phyloP scores from a whole-genome alignment of 192 early-diverging fungal genomes.

The Mortierella antarctica region DNA sequence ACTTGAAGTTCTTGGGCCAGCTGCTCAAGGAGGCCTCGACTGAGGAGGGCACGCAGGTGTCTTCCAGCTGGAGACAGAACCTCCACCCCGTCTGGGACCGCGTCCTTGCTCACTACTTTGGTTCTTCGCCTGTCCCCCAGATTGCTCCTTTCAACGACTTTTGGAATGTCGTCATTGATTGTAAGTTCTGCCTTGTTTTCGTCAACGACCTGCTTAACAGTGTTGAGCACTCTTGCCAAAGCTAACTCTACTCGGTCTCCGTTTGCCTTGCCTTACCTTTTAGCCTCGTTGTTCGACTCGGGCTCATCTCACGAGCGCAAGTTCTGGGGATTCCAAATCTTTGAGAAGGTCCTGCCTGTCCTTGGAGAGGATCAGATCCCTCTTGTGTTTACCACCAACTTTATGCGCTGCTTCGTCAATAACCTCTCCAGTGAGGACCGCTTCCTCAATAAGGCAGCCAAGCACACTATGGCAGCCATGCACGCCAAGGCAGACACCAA shows the following conservation, averaged over 20 bases:
- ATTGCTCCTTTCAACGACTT: slow-evolving; percentile 77
- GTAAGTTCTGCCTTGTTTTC: slow-evolving; percentile 43
- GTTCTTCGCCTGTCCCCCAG: slow-evolving; percentile 49
- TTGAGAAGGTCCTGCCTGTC: slow-evolving; percentile 73
- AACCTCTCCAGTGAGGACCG: slow-evolving; percentile 80
- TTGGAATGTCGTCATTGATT: slow-evolving; percentile 84
- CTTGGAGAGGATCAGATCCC: slow-evolving; percentile 68
- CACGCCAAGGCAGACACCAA: slow-evolving; percentile 71
- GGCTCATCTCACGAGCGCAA: slow-evolving; percentile 84
- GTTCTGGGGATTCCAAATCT: slow-evolving; percentile 89
- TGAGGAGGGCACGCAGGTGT: slow-evolving; percentile 54
- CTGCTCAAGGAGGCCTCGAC: slow-evolving; percentile 48
- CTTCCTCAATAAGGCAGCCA: slow-evolving; percentile 84
- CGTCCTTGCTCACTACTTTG: slow-evolving; percentile 71
- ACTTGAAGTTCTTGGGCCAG: slow-evolving; percentile 40
- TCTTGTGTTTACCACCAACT: slow-evolving; percentile 82
- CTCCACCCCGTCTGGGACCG: slow-evolving; percentile 86
- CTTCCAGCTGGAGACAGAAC: slow-evolving; percentile 76
- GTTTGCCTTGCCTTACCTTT: slow-evolving; percentile 1
- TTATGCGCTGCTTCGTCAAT: slow-evolving; percentile 89
- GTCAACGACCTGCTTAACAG: neutral
- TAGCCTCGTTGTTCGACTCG: slow-evolving; percentile 79
- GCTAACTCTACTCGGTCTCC: neutral
- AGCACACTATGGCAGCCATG: slow-evolving; percentile 69
- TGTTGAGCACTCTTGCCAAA: neutral